Percentiles rank a stretch among this genome's conserved stretches.
phyloP scores from a whole-genome alignment of 2,329 filamentous ascomycete genomes.

The Alternaria arborescens region DNA sequence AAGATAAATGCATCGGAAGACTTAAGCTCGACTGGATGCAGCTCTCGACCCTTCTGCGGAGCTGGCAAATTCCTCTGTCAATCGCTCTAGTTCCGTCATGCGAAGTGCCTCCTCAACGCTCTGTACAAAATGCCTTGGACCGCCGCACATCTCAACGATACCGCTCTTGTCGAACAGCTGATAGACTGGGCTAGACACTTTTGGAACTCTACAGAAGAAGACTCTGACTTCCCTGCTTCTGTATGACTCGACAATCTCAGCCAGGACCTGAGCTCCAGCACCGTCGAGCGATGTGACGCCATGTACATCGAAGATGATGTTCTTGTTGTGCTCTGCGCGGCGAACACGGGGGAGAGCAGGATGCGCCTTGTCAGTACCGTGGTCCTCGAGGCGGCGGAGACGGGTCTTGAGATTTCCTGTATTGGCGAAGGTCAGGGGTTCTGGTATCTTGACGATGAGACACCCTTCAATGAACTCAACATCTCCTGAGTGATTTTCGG shows the following conservation, averaged over 20 bases:
- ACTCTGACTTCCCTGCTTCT: slow-evolving; percentile 77
- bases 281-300: slow-evolving; percentile 96
- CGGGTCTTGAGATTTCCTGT: slow-evolving; percentile 90
- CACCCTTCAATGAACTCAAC: slow-evolving; percentile 92
- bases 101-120: slow-evolving; percentile 86
- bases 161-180: slow-evolving; percentile 78
- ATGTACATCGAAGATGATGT: slow-evolving; percentile 96
- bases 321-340: slow-evolving; percentile 81
- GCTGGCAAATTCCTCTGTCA: slow-evolving; percentile 49
- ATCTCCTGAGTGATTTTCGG: slow-evolving; percentile 73
- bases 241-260: slow-evolving; percentile 86
- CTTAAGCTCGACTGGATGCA: slow-evolving; percentile 15
- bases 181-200: slow-evolving; percentile 67
- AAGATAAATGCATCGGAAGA: background rate
- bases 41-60: slow-evolving; percentile 36
- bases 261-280: slow-evolving; percentile 88
- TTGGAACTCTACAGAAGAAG: slow-evolving; percentile 72
- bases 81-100: slow-evolving; percentile 76
- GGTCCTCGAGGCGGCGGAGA: slow-evolving; percentile 83
- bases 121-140: slow-evolving; percentile 77
- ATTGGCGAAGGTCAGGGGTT: slow-evolving; percentile 96
- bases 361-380: slow-evolving; percentile 85
- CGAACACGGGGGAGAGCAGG: slow-evolving; percentile 85
- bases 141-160: slow-evolving; percentile 84
- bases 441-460: slow-evolving; percentile 96